Conservation (phyloP, 2,329 filamentous ascomycete species). For the Elsinoe australis region DNA sequence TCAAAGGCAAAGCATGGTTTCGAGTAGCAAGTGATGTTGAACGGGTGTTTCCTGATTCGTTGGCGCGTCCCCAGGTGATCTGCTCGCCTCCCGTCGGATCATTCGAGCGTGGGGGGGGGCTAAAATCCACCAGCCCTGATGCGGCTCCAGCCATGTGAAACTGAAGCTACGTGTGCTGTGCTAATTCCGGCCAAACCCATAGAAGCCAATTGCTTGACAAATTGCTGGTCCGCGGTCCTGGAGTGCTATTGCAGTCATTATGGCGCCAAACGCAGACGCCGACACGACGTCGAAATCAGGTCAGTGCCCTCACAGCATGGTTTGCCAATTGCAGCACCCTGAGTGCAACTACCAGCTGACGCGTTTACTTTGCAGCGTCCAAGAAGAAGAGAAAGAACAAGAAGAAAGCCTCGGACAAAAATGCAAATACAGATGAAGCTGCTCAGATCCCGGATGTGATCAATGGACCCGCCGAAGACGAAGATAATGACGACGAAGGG, state of each 20-base stretch:
- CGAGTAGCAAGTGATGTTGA: conserved; percentile 12
- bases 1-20: too few relatives aligned
- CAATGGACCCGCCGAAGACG: conserved; percentile 31
- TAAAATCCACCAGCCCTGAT: not conserved
- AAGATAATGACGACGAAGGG: conserved; percentile 36
- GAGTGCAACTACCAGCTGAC: conserved; percentile 18
- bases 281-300: conserved; percentile 21
- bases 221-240: not conserved
- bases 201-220: not conserved
- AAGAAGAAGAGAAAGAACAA: conserved; percentile 53
- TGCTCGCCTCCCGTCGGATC: not conserved
- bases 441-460: conserved; percentile 22
- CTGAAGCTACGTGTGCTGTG: conserved; percentile 13
- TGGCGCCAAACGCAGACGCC: conserved; percentile 20
- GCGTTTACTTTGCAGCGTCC: conserved; percentile 29
- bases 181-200: conserved; percentile 6
- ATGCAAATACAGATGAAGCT: conserved; percentile 33
- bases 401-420: conserved; percentile 46
- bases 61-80: not conserved
- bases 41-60: not conserved
- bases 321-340: not conserved
- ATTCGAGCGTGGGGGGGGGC: not conserved
- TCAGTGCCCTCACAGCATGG: conserved; percentile 10
- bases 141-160: conserved; percentile 15
- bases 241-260: conserved; percentile 2